Percentiles rank a stretch among this genome's conserved stretches.
These are phyloP conservation scores for Umbelopsis isabellina DNA, from an alignment of 192 early-diverging fungal species.

Conservation along the genomic window DNA sequence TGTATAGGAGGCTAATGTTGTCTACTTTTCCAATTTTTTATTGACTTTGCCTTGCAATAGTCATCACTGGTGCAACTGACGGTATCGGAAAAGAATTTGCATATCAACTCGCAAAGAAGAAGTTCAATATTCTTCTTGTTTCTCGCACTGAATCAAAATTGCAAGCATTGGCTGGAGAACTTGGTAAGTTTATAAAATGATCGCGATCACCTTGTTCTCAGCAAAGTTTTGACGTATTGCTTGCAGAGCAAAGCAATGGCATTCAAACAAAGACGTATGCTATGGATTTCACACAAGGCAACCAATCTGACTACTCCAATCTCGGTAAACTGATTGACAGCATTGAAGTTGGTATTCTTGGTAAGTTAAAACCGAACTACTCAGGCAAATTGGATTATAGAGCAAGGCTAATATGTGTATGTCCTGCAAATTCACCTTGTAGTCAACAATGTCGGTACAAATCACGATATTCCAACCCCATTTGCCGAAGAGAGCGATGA, in stretches of 20 bases:
- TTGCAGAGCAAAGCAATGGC: slow-evolving; percentile 43
- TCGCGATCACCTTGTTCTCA: not conserved
- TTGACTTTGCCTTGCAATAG: slow-evolving; percentile 32
- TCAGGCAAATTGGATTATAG: too few species aligned
- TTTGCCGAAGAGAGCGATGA: slow-evolving; percentile 76
- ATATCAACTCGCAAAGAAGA: slow-evolving; percentile 81
- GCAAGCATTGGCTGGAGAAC: slow-evolving; percentile 69
- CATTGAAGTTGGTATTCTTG: slow-evolving; percentile 63
- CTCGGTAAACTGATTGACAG: slow-evolving; percentile 59
- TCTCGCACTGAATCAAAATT: slow-evolving; percentile 85
- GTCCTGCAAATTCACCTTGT: slow-evolving; percentile 34
- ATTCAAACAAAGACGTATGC: slow-evolving; percentile 68
- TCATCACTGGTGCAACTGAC: slow-evolving; percentile 95
- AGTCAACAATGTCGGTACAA: slow-evolving; percentile 95
- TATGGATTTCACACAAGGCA: slow-evolving; percentile 80
- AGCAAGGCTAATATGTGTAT: not conserved
- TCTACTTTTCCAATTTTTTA: not conserved
- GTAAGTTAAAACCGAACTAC: slow-evolving; percentile 28
- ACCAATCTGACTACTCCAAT: slow-evolving; percentile 65
- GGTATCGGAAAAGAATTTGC: slow-evolving; percentile 96
- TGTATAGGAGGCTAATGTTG: not conserved
- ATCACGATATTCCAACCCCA: slow-evolving; percentile 88
- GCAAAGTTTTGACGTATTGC: not conserved
- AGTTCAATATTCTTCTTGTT: slow-evolving; percentile 84
- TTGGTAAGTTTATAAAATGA: slow-evolving; percentile 44